A percentile compares a stretch with the other conserved stretches of the same genome.
phyloP scores from a whole-genome alignment of 345 rosid genomes.

The Eucalyptus virginea region DNA sequence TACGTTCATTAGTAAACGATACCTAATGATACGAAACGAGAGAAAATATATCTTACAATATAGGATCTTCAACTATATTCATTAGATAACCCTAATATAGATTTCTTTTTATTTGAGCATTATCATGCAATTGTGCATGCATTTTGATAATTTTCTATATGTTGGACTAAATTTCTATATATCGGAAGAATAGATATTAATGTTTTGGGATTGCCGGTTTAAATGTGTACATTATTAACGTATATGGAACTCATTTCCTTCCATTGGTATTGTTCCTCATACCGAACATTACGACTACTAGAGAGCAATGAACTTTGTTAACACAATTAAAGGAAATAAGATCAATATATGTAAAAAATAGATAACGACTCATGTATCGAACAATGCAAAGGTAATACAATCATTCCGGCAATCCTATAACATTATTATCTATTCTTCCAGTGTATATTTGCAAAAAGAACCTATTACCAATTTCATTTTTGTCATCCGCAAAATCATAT shows the following conservation, averaged over 20 bases:
- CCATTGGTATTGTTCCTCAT: background rate
- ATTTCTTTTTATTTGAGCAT: background rate
- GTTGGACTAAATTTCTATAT: background rate
- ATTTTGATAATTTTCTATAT: background rate
- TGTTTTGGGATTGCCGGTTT: background rate
- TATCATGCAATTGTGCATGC: background rate
- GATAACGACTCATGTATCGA: background rate
- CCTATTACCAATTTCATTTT: background rate
- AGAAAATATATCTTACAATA: background rate
- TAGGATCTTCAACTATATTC: background rate
- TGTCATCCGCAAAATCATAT: background rate
- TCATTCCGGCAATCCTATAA: background rate
- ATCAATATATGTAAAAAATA: no score
- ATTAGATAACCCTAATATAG: background rate
- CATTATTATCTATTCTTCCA: background rate
- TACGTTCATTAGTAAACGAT: accelerated
- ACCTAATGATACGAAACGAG: background rate
- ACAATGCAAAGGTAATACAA: background rate
- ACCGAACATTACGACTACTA: no score
- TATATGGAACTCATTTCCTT: background rate
- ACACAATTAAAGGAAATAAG: background rate
- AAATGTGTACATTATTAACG: background rate
- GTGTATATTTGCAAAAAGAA: background rate
- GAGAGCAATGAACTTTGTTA: background rate
- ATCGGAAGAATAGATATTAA: background rate